Conservation (phyloP, 805 yeast species). For the Grigorovia yakushimaensis region DNA sequence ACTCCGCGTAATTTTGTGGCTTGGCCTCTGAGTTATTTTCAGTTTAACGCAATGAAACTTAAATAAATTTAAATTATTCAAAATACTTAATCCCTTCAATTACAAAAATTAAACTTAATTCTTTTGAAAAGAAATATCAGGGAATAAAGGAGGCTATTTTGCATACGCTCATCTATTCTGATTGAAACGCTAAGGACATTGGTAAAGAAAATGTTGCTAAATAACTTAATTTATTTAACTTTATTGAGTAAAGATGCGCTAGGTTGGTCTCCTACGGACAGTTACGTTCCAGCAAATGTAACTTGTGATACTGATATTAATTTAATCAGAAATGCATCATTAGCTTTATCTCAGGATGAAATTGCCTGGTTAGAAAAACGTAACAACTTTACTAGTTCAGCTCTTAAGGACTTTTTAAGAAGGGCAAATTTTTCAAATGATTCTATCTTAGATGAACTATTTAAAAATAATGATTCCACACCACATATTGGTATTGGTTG, state of each 20-base stretch:
- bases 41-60: too few species aligned
- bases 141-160: too few species aligned
- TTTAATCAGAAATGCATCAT: conserved; percentile 38
- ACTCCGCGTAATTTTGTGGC: too few species aligned
- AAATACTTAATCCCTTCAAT: too few species aligned
- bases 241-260: conserved; percentile 1
- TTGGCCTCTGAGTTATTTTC: too few species aligned
- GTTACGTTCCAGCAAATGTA: conserved; percentile 51
- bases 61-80: too few species aligned
- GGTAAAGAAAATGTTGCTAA: neutral
- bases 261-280: conserved; percentile 35
- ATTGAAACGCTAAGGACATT: too few species aligned
- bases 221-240: neutral
- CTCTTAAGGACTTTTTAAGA: conserved; percentile 37
- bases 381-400: conserved; percentile 35
- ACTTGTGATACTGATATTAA: conserved; percentile 38
- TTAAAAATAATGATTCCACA: conserved; percentile 15
- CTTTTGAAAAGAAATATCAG: too few species aligned
- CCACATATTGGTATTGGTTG: conserved; percentile 50
- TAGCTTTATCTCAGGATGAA: conserved; percentile 36
- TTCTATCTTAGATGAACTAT: conserved; percentile 12
- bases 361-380: conserved; percentile 40
- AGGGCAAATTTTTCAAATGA: conserved; percentile 22
- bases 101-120: too few species aligned
- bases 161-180: too few species aligned